Evolutionary conservation across 148 eudicot species (phyloP).

Genomic region (Spergularia bocconei): DNA sequence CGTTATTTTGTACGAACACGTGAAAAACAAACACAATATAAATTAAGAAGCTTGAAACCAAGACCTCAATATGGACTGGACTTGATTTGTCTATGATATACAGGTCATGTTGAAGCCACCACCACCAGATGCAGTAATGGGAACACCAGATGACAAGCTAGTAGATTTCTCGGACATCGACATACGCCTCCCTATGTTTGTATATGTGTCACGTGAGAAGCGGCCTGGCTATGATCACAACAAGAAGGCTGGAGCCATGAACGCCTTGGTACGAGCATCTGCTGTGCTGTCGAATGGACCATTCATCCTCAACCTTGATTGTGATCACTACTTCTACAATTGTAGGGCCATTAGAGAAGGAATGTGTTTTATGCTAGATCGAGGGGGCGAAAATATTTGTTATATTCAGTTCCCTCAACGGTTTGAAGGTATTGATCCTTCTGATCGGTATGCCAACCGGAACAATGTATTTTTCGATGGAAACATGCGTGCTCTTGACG

Average conservation of each 20-base stretch:
- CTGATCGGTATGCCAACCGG: constrained; percentile 90
- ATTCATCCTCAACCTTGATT: constrained; percentile 84
- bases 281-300: constrained; percentile 88
- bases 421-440: constrained; percentile 94
- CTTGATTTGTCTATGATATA: not conserved
- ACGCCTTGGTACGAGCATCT: constrained; percentile 69
- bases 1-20: not conserved
- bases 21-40: too few relatives aligned
- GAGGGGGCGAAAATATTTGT: constrained; percentile 93
- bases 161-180: constrained; percentile 54
- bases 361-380: constrained; percentile 96
- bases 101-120: constrained; percentile 95
- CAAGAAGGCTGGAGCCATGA: constrained; percentile 86
- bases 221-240: constrained; percentile 72
- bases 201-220: constrained; percentile 77
- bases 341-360: constrained; percentile 86
- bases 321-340: constrained; percentile 80
- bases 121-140: constrained; percentile 53
- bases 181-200: constrained; percentile 81
- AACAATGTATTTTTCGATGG: constrained; percentile 96
- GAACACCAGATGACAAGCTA: constrained; percentile 39
- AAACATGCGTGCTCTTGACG: constrained; percentile 95
- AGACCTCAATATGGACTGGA: too few relatives aligned
- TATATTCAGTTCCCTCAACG: constrained; percentile 93
- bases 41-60: too few relatives aligned